These are phyloP conservation scores for Rhizophagus clarus DNA, from an alignment of 192 early-diverging fungal genomes.

Conservation along the genomic window DNA sequence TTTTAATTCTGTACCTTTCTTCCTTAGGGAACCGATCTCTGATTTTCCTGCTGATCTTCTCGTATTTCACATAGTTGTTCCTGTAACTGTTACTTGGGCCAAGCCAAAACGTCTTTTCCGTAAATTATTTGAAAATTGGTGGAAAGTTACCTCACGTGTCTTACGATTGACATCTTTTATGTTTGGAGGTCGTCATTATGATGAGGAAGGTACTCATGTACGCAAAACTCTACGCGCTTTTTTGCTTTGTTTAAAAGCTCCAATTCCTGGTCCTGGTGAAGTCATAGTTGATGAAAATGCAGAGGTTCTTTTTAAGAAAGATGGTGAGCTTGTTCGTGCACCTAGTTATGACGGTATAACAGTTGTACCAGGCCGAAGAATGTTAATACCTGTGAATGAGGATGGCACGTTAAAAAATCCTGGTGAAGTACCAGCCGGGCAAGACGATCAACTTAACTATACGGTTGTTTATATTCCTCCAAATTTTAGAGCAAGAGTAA, in stretches of 20 bases:
- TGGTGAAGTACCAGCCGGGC: constrained; percentile 62
- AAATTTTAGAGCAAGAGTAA: constrained; percentile 61
- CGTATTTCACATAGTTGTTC: constrained; percentile 74
- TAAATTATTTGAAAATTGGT: constrained; percentile 68
- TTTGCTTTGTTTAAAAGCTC: constrained; percentile 51
- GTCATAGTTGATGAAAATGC: constrained; percentile 47
- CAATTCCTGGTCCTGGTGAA: constrained; percentile 56
- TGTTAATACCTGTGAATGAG: constrained; percentile 79
- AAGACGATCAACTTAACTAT: constrained; percentile 69
- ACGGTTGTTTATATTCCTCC: constrained; percentile 84
- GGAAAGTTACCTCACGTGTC: constrained; percentile 61
- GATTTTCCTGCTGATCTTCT: constrained; percentile 80
- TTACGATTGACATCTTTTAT: constrained; percentile 84
- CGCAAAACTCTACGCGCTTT: constrained; percentile 55
- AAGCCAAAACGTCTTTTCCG: constrained; percentile 63
- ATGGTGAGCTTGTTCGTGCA: constrained; percentile 75
- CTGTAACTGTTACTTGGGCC: constrained; percentile 60
- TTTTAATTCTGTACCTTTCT: background rate
- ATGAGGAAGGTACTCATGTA: constrained; percentile 75
- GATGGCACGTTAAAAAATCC: constrained; percentile 55
- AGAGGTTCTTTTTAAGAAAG: constrained; percentile 56
- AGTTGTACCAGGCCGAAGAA: constrained; percentile 73
- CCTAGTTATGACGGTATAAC: constrained; percentile 86
- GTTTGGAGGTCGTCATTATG: constrained; percentile 64
- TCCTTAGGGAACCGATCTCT: constrained; percentile 63